Conservation (phyloP, 148 eudicot genomes). For the Arbutus unedo region DNA sequence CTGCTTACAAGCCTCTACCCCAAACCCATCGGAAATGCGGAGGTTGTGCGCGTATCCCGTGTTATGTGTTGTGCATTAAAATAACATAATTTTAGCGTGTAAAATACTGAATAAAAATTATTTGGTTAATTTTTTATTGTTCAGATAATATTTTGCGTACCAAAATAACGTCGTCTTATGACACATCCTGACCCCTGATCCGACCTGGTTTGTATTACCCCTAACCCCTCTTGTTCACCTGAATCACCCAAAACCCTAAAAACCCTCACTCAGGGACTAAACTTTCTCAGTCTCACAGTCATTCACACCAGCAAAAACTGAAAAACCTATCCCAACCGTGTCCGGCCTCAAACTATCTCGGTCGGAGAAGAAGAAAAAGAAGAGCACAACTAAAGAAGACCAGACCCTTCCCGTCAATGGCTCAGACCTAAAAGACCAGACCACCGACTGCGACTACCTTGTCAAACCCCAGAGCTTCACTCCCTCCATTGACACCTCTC, state of each 20-base stretch:
- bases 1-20: too few relatives aligned
- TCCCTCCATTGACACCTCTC: constrained; percentile 63
- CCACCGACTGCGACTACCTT: constrained; percentile 26
- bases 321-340: constrained; percentile 33
- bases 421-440: not conserved
- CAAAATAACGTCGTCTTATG: too few relatives aligned
- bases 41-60: too few relatives aligned
- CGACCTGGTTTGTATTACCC: too few relatives aligned
- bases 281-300: not conserved
- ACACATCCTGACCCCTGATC: too few relatives aligned
- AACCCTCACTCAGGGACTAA: not conserved
- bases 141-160: too few relatives aligned
- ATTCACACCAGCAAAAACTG: not conserved
- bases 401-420: not conserved
- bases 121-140: too few relatives aligned
- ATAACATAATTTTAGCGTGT: too few relatives aligned
- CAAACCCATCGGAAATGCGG: too few relatives aligned
- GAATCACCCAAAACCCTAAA: not conserved
- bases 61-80: too few relatives aligned
- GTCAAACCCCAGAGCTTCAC: constrained; percentile 75
- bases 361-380: constrained; percentile 61
- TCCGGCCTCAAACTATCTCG: constrained; percentile 41
- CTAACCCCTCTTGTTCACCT: too few relatives aligned
- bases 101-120: too few relatives aligned
- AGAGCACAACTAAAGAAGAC: constrained; percentile 28